Conservation (phyloP, 2,329 filamentous ascomycete genomes). For the Harringtonia aguacate region DNA sequence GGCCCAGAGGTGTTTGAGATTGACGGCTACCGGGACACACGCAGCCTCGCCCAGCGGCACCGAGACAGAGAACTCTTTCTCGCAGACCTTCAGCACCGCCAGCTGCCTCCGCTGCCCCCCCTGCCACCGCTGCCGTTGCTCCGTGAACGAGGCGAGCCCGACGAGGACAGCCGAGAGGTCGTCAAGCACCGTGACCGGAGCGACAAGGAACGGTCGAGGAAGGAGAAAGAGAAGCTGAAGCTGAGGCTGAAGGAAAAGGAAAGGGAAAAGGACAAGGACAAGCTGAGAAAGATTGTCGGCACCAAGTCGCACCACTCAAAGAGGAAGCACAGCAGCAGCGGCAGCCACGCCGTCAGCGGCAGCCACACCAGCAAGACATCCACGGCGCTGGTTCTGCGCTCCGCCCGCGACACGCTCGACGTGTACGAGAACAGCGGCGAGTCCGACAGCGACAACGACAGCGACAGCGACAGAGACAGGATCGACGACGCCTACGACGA, state of each 20-base stretch:
- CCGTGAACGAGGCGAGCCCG: slow-evolving; percentile 1
- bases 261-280: neutral
- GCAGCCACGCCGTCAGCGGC: neutral
- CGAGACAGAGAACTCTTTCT: neutral
- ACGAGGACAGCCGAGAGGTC: slow-evolving; percentile 4
- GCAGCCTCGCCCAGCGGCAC: neutral
- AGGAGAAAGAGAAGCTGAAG: neutral
- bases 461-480: slow-evolving; percentile 3
- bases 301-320: neutral
- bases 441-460: slow-evolving; percentile 2
- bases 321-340: neutral
- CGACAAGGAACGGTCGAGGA: neutral
- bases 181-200: slow-evolving; percentile 3
- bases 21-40: slow-evolving; percentile 9
- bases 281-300: neutral
- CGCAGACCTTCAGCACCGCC: slow-evolving; percentile 9
- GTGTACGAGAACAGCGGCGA: slow-evolving; percentile 1
- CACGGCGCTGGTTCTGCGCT: slow-evolving; percentile 3
- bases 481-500: slow-evolving; percentile 7
- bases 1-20: slow-evolving; percentile 2
- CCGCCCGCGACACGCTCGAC: neutral
- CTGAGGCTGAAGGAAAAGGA: neutral
- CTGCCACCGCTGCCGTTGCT: slow-evolving; percentile 1
- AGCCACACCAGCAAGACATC: neutral
- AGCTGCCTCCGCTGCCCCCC: slow-evolving; percentile 8